phyloP scores from a whole-genome alignment of 371 early-diverging fungal genomes.

The Actinomortierella ambigua region DNA sequence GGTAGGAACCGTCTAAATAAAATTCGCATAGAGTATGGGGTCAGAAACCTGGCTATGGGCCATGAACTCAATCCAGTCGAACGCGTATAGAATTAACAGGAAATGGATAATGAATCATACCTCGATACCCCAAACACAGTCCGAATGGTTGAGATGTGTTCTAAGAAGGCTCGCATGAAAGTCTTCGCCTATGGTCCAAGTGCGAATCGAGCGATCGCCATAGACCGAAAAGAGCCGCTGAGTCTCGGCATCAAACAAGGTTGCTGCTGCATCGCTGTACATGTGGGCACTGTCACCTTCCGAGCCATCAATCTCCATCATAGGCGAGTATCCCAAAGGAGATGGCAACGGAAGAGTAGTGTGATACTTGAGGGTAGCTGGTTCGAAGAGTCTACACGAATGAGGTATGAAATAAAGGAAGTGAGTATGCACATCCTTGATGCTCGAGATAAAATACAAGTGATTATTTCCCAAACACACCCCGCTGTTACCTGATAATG shows the following conservation, averaged over 20 bases:
- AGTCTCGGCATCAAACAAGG: conserved; percentile 33
- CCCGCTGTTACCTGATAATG: conserved; percentile 62
- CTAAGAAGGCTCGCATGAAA: conserved; percentile 66
- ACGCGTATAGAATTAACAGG: too few relatives aligned
- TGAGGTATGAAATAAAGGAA: conserved; percentile 3
- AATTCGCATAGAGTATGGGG: background rate
- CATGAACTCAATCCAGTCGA: too few relatives aligned
- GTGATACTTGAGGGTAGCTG: conserved; percentile 68
- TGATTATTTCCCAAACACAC: too few relatives aligned
- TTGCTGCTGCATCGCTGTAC: conserved; percentile 34
- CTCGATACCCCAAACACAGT: conserved; percentile 88
- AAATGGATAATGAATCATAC: too few relatives aligned
- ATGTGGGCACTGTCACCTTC: conserved; percentile 15
- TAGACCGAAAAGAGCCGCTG: conserved; percentile 63
- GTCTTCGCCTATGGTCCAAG: conserved; percentile 78
- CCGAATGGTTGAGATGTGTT: conserved; percentile 77
- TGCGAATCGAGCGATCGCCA: conserved; percentile 73
- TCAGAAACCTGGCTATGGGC: too few relatives aligned
- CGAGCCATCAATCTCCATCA: conserved; percentile 46
- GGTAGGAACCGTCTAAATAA: conserved; percentile 18
- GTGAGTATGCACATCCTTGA: background rate
- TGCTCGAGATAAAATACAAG: too few relatives aligned
- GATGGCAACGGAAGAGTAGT: conserved; percentile 77
- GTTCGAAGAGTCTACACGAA: conserved; percentile 80
- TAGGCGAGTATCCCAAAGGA: conserved; percentile 56